Evolutionary conservation across 108 stramenopile genomes (phyloP), one percentile per base, ranked within the genome.

Genomic region (Stephanodiscus triporus): DNA sequence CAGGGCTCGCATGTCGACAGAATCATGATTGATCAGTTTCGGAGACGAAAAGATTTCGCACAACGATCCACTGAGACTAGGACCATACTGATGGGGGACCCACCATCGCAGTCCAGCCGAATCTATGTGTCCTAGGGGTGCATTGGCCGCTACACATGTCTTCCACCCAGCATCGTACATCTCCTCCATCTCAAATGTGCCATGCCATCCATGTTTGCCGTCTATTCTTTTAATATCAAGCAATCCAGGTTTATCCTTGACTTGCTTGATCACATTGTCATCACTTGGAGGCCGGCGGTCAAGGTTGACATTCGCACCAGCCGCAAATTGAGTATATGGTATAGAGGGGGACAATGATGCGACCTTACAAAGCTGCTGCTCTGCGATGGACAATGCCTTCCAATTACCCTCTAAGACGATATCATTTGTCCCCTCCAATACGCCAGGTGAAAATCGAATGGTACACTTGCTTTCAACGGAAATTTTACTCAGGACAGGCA

Each of bases 61-160:
- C 29, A 94, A 58, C 10, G 90, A 89, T 56, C 89, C 93, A 59
- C 75, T 80, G 42, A 84, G 72, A 58, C 81, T 87, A 30, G 85
- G 87, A 11, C 90, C 89, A 47, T 86, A 88, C 23, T 76, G 75
- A 48, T 83, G 86, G 29, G 89, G 89, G 34, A 94, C 82, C 93
- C 90, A 94, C 93, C 93, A 94, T 24, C 93, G 75, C 43, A 94
- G 78, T 16, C 93, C 93, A 60, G 80, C 77, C 13, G 78, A 26
- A 55, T 84, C 80, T 16, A 94, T 63, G 45, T 80, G 73, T 26
- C 79, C 57, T 36, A 81, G 85, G 29, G 85, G 68, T 26, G 88
- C 80, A 68, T 85, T 84, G 10, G 83, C 90, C 56, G 90, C 82
- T 53, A 90, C 75, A 66, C 89, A 91, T 20, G 83, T 78, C 66